Percentiles rank a stretch among this genome's conserved stretches.
Conservation (phyloP, 805 yeast genomes). For the Cyberlindnera euphorbiiphila region DNA sequence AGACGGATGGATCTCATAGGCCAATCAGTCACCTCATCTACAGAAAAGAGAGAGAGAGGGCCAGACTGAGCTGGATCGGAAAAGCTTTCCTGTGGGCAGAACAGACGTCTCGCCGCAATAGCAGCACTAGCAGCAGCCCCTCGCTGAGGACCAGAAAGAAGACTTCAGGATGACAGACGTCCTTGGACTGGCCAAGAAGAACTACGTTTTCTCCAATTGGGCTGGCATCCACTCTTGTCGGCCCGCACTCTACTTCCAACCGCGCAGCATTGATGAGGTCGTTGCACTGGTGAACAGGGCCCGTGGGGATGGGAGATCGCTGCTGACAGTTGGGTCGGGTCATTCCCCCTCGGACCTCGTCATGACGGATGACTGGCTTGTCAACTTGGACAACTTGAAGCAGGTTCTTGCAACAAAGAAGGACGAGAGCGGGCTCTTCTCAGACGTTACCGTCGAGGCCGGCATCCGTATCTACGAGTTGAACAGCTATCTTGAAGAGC, state of each 20-base stretch:
- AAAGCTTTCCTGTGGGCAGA: no score
- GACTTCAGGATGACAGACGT: conserved; percentile 20
- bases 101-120: background rate
- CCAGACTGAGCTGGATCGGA: no score
- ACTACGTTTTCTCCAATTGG: conserved; percentile 54
- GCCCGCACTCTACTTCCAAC: conserved; percentile 81
- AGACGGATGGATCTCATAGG: no score
- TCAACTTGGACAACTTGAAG: conserved; percentile 76
- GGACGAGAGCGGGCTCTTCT: conserved; percentile 57
- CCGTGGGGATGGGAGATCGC: conserved; percentile 49
- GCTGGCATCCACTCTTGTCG: conserved; percentile 80
- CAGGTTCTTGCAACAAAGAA: conserved; percentile 46
- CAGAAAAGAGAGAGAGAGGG: no score
- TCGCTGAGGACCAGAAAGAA: background rate
- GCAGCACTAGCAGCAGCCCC: background rate
- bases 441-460: conserved; percentile 93
- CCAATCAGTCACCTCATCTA: no score
- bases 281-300: conserved; percentile 65
- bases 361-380: conserved; percentile 82
- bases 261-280: conserved; percentile 65
- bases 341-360: conserved; percentile 94
- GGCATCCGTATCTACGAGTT: conserved; percentile 78
- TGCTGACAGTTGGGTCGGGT: conserved; percentile 87
- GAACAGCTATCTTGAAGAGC: conserved; percentile 57
- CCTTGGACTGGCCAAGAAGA: conserved; percentile 29